Conservation (phyloP, 202 grass and related monocot species). For the Setaria viridis region DNA sequence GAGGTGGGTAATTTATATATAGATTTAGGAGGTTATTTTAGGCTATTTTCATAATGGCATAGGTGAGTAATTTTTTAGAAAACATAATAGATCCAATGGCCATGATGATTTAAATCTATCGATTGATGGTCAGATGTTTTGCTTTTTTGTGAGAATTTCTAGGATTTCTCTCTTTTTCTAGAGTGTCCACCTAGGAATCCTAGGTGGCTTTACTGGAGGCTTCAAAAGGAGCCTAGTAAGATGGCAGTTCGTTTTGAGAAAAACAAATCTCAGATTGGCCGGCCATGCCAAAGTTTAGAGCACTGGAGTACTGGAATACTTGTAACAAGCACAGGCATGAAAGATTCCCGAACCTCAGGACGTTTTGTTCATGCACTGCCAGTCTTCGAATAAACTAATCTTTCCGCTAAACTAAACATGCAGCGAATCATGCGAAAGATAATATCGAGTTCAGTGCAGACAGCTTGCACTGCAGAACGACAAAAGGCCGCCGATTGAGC, state of each 20-base stretch:
- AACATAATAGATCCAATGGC: too few species aligned
- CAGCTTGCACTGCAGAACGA: conserved; percentile 18
- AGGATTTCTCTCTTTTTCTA: too few species aligned
- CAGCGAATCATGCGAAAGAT: not conserved
- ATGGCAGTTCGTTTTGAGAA: not conserved
- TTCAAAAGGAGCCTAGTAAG: too few species aligned
- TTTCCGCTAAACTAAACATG: conserved; percentile 28
- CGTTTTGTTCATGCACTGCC: conserved; percentile 25
- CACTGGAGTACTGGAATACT: not conserved
- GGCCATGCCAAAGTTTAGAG: not conserved
- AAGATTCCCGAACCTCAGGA: conserved; percentile 28
- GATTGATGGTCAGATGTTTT: too few species aligned
- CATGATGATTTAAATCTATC: too few species aligned
- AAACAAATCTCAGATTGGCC: not conserved
- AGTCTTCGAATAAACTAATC: not conserved
- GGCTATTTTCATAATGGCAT: too few species aligned
- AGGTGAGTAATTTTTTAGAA: too few species aligned
- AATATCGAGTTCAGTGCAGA: conserved; percentile 27
- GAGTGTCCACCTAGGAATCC: too few species aligned
- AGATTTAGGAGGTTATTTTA: too few species aligned
- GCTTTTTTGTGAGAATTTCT: too few species aligned
- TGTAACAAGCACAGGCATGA: not conserved
- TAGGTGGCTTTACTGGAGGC: too few species aligned
- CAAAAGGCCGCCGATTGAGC: conserved; percentile 5
- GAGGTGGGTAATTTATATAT: too few species aligned